Evolutionary conservation across 768 basidiomycete genomes (phyloP).

Genomic region (Cubamyces lactineus): DNA sequence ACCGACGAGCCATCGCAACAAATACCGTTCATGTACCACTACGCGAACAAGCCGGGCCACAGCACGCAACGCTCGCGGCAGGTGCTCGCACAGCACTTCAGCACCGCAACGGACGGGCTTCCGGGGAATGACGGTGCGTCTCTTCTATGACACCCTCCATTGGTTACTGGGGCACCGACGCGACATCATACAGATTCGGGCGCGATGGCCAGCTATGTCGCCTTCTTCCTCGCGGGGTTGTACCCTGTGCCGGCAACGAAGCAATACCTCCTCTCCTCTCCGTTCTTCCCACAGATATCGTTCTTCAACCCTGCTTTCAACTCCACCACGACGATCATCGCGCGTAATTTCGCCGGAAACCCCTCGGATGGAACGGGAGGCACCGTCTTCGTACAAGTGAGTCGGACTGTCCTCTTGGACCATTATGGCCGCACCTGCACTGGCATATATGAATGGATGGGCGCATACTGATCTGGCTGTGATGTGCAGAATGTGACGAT

Average conservation of each 20-base stretch:
- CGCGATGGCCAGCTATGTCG: conserved; percentile 65
- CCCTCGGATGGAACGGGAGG: conserved; percentile 55
- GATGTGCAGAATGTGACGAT: conserved; percentile 54
- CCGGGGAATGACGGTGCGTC: conserved; percentile 66
- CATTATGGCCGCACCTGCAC: too few species aligned
- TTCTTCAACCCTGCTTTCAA: conserved; percentile 64
- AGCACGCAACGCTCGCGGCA: conserved; percentile 60
- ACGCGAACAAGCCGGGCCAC: conserved; percentile 60
- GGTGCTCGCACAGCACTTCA: conserved; percentile 58
- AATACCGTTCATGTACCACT: conserved; percentile 74
- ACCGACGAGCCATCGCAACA: conserved; percentile 70
- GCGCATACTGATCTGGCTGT: not conserved
- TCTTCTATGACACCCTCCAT: not conserved
- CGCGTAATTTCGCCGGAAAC: conserved; percentile 55
- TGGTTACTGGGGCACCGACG: not conserved
- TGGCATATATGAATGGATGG: too few species aligned
- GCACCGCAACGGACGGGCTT: conserved; percentile 56
- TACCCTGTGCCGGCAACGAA: conserved; percentile 66
- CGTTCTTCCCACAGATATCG: conserved; percentile 61
- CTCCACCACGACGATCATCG: conserved; percentile 57
- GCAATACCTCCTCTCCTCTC: conserved; percentile 62
- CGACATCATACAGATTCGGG: conserved; percentile 37
- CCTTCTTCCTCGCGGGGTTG: conserved; percentile 61
- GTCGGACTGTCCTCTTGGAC: conserved; percentile 10
- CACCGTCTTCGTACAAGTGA: conserved; percentile 59